phyloP scores from a whole-genome alignment of 768 basidiomycete species.

The Pisolithus marmoratus region DNA sequence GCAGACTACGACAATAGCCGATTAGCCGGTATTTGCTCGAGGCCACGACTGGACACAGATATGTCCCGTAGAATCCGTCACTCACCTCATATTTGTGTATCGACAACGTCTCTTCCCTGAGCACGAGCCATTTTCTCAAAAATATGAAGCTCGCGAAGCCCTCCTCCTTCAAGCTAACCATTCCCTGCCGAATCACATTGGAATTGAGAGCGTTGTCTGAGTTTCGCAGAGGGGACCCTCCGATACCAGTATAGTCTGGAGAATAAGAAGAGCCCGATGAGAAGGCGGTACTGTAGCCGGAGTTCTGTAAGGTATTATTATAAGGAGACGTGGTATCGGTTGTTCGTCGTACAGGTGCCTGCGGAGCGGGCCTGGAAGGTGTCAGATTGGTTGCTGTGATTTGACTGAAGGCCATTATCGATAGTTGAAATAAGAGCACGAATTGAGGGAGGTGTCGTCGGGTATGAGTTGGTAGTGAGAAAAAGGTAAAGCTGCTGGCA shows the following conservation, averaged over 20 bases:
- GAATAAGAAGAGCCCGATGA: slow-evolving; percentile 56
- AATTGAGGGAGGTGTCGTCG: too few relatives aligned
- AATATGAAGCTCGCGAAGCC: slow-evolving; percentile 90
- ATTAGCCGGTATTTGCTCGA: slow-evolving; percentile 2
- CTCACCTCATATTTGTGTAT: slow-evolving; percentile 92
- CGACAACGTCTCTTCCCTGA: slow-evolving; percentile 71
- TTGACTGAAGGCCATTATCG: slow-evolving; percentile 44
- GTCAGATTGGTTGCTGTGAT: slow-evolving; percentile 57
- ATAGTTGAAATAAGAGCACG: slow-evolving; percentile 11
- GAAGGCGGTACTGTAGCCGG: slow-evolving; percentile 58
- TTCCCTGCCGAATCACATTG: slow-evolving; percentile 62
- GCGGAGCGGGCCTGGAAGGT: slow-evolving; percentile 74
- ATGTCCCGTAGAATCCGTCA: neutral
- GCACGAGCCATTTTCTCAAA: slow-evolving; percentile 83
- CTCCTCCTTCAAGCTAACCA: slow-evolving; percentile 88
- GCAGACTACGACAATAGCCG: slow-evolving; percentile 34
- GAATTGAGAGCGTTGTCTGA: slow-evolving; percentile 29
- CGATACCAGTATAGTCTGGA: slow-evolving; percentile 73
- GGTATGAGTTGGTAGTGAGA: too few relatives aligned
- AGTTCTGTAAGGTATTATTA: slow-evolving; percentile 40
- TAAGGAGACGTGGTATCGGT: slow-evolving; percentile 32
- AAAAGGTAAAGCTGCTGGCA: neutral
- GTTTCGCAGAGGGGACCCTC: slow-evolving; percentile 65
- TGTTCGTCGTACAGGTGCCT: slow-evolving; percentile 51
- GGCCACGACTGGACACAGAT: neutral